Conservation (phyloP, 2,329 filamentous ascomycete genomes). For the Penicillium sp. region DNA sequence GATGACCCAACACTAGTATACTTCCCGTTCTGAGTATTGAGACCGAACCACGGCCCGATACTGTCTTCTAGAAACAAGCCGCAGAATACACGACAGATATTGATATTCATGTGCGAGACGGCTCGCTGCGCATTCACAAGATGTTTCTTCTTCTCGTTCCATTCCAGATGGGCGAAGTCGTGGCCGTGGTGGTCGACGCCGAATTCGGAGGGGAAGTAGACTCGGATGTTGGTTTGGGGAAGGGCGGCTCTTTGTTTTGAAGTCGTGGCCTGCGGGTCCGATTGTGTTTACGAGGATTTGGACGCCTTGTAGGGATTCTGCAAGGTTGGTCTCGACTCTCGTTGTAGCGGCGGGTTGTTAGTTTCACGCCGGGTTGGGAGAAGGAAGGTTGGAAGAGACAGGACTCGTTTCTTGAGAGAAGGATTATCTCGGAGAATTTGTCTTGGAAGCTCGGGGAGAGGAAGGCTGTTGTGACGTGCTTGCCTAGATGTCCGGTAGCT, state of each 20-base stretch:
- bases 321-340: conserved; percentile 27
- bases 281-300: conserved; percentile 37
- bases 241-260: conserved; percentile 30
- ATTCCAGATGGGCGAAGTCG: conserved; percentile 12
- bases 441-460: conserved; percentile 20
- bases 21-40: conserved; percentile 24
- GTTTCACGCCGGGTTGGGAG: conserved; percentile 7
- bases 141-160: conserved; percentile 11
- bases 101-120: conserved; percentile 14
- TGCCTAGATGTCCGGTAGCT: conserved; percentile 18
- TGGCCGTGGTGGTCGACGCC: conserved; percentile 38
- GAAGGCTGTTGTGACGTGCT: conserved; percentile 26
- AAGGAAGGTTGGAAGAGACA: conserved; percentile 1
- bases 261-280: conserved; percentile 27
- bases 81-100: conserved; percentile 4
- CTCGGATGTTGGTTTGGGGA: conserved; percentile 25
- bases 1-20: conserved; percentile 34
- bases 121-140: neutral
- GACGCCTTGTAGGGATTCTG: conserved; percentile 28
- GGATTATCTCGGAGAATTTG: conserved; percentile 26
- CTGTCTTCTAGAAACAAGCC: conserved; percentile 4
- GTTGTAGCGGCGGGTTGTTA: conserved; percentile 19
- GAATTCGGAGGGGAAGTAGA: conserved; percentile 41
- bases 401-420: conserved; percentile 21
- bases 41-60: conserved; percentile 36